Conservation (phyloP, 2,329 filamentous ascomycete species). For the Hypoxylon sp. region DNA sequence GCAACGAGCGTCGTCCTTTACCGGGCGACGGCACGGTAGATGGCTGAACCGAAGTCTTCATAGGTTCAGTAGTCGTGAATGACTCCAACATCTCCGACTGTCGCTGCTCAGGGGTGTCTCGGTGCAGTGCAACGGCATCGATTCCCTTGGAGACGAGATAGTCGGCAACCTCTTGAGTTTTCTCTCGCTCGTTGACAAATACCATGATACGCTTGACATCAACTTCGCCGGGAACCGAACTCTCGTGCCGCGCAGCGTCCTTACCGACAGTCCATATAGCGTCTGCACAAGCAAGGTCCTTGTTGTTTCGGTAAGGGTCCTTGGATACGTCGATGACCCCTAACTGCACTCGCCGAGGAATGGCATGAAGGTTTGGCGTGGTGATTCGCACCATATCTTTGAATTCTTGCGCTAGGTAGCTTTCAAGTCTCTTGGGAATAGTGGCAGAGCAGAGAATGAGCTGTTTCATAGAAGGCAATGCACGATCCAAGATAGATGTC, state of each 20-base stretch:
- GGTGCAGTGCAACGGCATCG: slow-evolving; percentile 85
- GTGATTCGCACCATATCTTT: slow-evolving; percentile 88
- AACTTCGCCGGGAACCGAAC: slow-evolving; percentile 67
- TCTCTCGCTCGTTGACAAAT: slow-evolving; percentile 96
- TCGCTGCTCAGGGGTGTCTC: slow-evolving; percentile 84
- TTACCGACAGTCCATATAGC: slow-evolving; percentile 94
- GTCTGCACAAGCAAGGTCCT: slow-evolving; percentile 92
- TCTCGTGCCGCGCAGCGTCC: slow-evolving; percentile 73
- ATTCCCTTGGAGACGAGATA: slow-evolving; percentile 90
- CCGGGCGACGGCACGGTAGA: slow-evolving; percentile 49
- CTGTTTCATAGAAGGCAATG: slow-evolving; percentile 84
- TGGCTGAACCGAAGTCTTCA: slow-evolving; percentile 50
- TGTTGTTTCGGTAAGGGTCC: slow-evolving; percentile 94
- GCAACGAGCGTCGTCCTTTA: slow-evolving; percentile 66
- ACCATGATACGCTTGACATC: slow-evolving; percentile 90
- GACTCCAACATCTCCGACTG: slow-evolving; percentile 81
- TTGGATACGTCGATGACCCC: slow-evolving; percentile 92
- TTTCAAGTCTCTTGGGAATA: slow-evolving; percentile 91
- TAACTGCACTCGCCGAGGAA: slow-evolving; percentile 93
- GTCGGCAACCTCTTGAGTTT: slow-evolving; percentile 82
- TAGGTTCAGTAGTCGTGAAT: slow-evolving; percentile 73
- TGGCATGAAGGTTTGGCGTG: slow-evolving; percentile 95
- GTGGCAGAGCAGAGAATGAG: slow-evolving; percentile 96
- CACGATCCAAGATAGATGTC: slow-evolving; percentile 83
- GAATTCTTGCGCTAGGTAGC: slow-evolving; percentile 84